Percentiles rank a stretch among this genome's conserved stretches.
Evolutionary conservation across 306 rosid genomes (phyloP).

Genomic region (Fagus sylvatica): DNA sequence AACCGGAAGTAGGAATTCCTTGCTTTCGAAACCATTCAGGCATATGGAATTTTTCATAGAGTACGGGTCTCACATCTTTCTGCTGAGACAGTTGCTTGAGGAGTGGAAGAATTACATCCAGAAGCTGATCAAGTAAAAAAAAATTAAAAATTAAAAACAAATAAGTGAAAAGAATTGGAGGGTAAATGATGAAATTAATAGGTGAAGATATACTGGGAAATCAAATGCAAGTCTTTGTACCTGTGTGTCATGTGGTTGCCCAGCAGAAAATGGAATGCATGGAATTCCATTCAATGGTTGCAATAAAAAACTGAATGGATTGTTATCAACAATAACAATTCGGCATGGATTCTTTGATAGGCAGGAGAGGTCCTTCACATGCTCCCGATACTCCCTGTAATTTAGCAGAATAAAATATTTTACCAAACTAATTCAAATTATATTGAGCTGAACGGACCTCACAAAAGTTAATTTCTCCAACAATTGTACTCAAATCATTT

Average conservation of each 20-base stretch:
- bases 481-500: background rate
- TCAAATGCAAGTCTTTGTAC: slow-evolving; percentile 32
- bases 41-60: slow-evolving; percentile 77
- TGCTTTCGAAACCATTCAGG: slow-evolving; percentile 94
- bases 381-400: slow-evolving; percentile 76
- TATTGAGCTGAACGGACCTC: background rate
- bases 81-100: slow-evolving; percentile 68
- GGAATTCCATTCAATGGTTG: slow-evolving; percentile 95
- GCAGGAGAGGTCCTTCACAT: slow-evolving; percentile 82
- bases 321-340: slow-evolving; percentile 79
- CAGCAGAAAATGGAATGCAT: slow-evolving; percentile 84
- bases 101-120: slow-evolving; percentile 89
- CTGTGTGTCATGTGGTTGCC: slow-evolving; percentile 81
- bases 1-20: slow-evolving; percentile 68
- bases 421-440: background rate
- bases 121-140: slow-evolving; percentile 52
- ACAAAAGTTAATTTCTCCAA: background rate
- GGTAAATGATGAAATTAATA: background rate
- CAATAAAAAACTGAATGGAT: slow-evolving; percentile 85
- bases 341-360: slow-evolving; percentile 67
- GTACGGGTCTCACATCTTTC: slow-evolving; percentile 77
- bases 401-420: slow-evolving; percentile 27
- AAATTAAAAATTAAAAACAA: background rate
- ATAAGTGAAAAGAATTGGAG: background rate
- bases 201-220: background rate